These are phyloP conservation scores for Puya raimondii DNA, from an alignment of 176 grass and related monocot species.

Conservation along the genomic window DNA sequence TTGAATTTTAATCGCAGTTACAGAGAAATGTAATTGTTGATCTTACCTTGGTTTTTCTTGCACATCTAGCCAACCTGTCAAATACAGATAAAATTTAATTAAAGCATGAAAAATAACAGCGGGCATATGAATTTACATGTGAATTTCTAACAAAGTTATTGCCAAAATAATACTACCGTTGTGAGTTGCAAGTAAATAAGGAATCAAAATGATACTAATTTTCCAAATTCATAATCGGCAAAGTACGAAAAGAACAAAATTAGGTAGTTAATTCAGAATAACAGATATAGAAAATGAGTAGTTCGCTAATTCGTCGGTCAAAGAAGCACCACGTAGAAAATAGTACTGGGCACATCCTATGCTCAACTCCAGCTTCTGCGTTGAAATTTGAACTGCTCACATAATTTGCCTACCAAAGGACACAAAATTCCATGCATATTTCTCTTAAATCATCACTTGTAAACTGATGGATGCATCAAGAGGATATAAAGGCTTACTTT, in stretches of 20 bases:
- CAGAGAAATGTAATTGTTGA: not conserved
- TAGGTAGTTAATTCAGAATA: not conserved
- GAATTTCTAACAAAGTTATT: not conserved
- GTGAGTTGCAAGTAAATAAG: not conserved
- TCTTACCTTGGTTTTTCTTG: slow-evolving; percentile 10
- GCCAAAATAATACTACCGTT: not conserved
- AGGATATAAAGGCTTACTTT: slow-evolving; percentile 20
- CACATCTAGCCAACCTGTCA: slow-evolving; percentile 36
- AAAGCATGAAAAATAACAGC: slow-evolving; percentile 17
- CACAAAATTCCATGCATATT: not conserved
- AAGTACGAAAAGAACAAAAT: not conserved
- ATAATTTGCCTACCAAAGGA: slow-evolving; percentile 7
- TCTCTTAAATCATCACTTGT: not conserved
- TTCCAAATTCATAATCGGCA: not conserved
- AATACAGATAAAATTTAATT: slow-evolving; percentile 12
- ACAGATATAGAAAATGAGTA: not conserved
- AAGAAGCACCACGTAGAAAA: slow-evolving; percentile 2
- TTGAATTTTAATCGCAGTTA: not conserved
- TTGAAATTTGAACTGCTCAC: not conserved
- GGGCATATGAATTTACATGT: slow-evolving; percentile 18
- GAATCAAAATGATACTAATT: not conserved
- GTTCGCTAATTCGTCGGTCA: not conserved
- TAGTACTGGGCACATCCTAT: not conserved
- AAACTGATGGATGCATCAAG: not conserved
- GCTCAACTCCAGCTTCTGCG: not conserved